Percentiles rank a stretch among this genome's conserved stretches.
phyloP scores from a whole-genome alignment of 345 rosid genomes.

The Aquilaria malaccensis region DNA sequence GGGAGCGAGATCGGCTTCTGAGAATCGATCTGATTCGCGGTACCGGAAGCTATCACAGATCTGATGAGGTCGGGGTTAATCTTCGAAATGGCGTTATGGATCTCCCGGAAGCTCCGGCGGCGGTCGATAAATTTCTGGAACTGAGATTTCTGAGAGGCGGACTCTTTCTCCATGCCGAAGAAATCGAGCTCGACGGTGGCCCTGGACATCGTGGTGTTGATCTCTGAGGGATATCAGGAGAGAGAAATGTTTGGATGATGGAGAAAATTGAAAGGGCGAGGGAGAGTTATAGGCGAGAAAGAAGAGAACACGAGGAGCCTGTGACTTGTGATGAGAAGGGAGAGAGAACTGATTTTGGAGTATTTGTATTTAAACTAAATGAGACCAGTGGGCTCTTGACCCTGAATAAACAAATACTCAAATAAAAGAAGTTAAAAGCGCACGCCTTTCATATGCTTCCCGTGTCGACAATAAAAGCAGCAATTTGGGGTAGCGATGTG shows the following conservation, averaged over 20 bases:
- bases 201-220: constrained; percentile 30
- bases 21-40: constrained; percentile 7
- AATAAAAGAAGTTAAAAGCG: no score
- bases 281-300: not conserved
- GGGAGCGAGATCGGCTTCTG: constrained; percentile 33
- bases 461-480: no score
- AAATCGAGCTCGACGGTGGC: constrained; percentile 63
- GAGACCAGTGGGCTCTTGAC: no score
- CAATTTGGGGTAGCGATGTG: no score
- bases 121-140: constrained; percentile 45
- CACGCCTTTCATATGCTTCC: no score
- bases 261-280: not conserved
- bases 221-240: not conserved
- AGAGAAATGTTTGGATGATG: not conserved
- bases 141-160: constrained; percentile 31
- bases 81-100: constrained; percentile 81
- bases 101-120: constrained; percentile 72
- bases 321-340: not conserved
- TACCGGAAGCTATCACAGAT: constrained; percentile 56
- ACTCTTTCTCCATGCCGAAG: constrained; percentile 48
- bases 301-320: constrained; percentile 2
- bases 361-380: no score
- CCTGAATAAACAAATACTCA: no score
- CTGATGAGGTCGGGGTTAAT: constrained; percentile 68
- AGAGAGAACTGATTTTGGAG: not conserved